Percentiles rank a stretch among this genome's conserved stretches.
These are phyloP conservation scores for Westerdykella aurantiaca DNA, from an alignment of 2,329 filamentous ascomycete genomes.

Conservation along the genomic window DNA sequence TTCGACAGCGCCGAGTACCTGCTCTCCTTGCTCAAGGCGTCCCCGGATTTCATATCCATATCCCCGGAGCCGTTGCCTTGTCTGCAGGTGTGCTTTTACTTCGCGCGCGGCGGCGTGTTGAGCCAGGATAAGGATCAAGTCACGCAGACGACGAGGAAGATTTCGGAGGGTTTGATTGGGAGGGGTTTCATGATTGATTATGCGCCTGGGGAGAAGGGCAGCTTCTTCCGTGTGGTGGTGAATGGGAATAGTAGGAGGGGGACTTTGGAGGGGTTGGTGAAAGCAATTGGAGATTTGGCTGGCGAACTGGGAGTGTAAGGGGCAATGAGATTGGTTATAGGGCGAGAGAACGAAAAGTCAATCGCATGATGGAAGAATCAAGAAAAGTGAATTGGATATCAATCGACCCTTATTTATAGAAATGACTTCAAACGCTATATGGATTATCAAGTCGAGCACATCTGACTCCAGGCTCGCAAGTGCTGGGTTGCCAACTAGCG, in stretches of 20 bases:
- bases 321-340: no score
- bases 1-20: constrained; percentile 67
- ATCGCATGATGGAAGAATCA: no score
- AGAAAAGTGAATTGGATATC: no score
- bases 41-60: constrained; percentile 62
- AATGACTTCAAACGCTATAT: no score
- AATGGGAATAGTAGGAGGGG: constrained; percentile 55
- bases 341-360: no score
- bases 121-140: constrained; percentile 45
- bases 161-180: constrained; percentile 50
- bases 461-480: no score
- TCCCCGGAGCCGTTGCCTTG: constrained; percentile 69
- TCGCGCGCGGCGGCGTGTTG: constrained; percentile 55
- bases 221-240: constrained; percentile 65
- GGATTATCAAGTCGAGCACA: no score
- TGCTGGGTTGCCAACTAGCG: no score
- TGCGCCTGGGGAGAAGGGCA: constrained; percentile 56
- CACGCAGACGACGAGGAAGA: constrained; percentile 50
- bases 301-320: constrained; percentile 16
- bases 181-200: constrained; percentile 67
- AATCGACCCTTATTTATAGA: no score
- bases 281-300: constrained; percentile 50
- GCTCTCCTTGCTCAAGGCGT: constrained; percentile 52
- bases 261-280: constrained; percentile 59
- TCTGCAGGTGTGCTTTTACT: constrained; percentile 93